Evolutionary conservation across 2,329 filamentous ascomycete genomes (phyloP), one percentile per base, ranked within the genome.

Genomic region (Diplodia seriata): DNA sequence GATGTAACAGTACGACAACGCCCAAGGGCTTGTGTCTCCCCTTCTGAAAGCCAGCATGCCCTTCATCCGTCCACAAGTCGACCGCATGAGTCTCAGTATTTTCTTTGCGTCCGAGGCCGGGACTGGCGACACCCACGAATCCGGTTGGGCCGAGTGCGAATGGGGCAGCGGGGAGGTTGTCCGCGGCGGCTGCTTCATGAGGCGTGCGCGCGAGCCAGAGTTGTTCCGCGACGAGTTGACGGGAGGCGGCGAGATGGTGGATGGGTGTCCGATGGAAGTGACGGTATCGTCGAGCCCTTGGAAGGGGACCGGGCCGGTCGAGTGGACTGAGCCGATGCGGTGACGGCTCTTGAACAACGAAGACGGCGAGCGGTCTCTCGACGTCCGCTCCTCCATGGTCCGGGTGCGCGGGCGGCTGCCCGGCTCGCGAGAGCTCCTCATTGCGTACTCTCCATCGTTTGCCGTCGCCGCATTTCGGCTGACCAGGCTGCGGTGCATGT

Each of bases 21-120:
- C 84, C 92, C 92, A 95, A 1, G 85, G 82, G 18, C 85, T 87
- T 29, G 82, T 81, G 15, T 84, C 82, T 47, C 88, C 87, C 53
- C 84, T 83, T 72, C 90, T 87, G 75, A 92, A 94, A 70, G 92
- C 89, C 36, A 93, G 84, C 71, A 90, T 88, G 67, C 92, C 92
- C 73, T 89, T 89, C 91, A 94, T 95, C 71, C 89, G 86, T 33
- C 92, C 92, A 74, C 90, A 91, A 7, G 93, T 81, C 29, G 86
- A 89, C 76, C 89, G 91, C 91, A 95, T 94, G 69, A 95, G 80
- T 73, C 88, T 84, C 66, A 93, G 81, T 31, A 94, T 85, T 74
- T 88, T 91, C 72, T 90, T 90, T 49, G 90, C 88, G 77, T 93
- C 90, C 23, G 86, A 85, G 4, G 88, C 89, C 43, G 86, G 85